Evolutionary conservation across 768 basidiomycete species (phyloP).

Genomic region (Lactarius akahatsu): DNA sequence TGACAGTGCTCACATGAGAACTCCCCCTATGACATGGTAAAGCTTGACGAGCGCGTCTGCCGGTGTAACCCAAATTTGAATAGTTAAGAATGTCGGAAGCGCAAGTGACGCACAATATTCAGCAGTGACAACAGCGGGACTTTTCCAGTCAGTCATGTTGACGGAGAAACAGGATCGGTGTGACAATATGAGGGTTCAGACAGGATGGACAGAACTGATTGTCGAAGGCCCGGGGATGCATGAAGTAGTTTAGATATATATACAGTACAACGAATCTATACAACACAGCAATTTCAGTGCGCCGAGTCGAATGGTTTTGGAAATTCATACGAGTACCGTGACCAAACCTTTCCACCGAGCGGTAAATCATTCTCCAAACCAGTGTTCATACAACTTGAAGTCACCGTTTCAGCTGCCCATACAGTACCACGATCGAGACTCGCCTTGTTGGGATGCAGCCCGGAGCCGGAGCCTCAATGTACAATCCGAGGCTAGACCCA

Average conservation of each 20-base stretch:
- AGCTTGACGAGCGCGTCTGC: conserved; percentile 4
- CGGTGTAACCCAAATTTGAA: background rate
- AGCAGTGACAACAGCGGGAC: background rate
- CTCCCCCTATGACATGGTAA: conserved; percentile 5
- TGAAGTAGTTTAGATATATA: background rate
- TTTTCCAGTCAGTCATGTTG: background rate
- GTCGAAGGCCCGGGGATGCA: background rate
- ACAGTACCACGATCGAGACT: no score
- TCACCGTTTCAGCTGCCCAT: no score
- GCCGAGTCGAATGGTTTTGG: no score
- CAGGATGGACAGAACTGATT: background rate
- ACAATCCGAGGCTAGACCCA: no score
- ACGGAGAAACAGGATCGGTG: background rate
- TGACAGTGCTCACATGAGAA: conserved; percentile 14
- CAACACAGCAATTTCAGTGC: background rate
- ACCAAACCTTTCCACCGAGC: no score
- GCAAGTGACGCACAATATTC: background rate
- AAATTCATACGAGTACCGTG: no score
- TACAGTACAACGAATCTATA: background rate
- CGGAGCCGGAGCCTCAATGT: no score
- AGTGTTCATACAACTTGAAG: no score
- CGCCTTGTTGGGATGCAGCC: no score
- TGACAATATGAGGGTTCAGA: background rate
- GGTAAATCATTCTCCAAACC: no score
- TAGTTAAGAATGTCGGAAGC: background rate